phyloP scores from a whole-genome alignment of 2,329 filamentous ascomycete genomes.

The Raffaelea arxii region DNA sequence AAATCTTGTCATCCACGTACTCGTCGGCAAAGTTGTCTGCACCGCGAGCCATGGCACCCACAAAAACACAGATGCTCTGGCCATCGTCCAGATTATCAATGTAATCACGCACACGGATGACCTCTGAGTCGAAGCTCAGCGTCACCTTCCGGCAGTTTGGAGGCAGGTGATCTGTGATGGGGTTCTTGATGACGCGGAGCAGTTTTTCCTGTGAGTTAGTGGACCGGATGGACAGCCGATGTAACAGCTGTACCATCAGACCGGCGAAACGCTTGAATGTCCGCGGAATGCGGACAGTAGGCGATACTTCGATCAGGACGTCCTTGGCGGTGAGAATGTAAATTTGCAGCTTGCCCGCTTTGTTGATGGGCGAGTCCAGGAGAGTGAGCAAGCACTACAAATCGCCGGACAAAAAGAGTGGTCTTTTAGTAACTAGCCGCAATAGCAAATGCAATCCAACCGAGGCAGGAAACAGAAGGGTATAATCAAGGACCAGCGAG shows the following conservation, averaged over 20 bases:
- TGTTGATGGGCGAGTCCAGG: conserved; percentile 97
- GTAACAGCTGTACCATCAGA: conserved; percentile 95
- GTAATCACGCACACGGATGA: conserved; percentile 84
- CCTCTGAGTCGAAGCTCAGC: conserved; percentile 81
- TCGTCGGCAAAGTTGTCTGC: conserved; percentile 89
- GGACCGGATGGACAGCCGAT: conserved; percentile 90
- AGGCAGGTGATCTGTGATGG: conserved; percentile 91
- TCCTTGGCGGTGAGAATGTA: conserved; percentile 98
- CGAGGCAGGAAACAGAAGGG: not conserved
- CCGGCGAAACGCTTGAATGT: conserved; percentile 99
- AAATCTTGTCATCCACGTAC: conserved; percentile 93
- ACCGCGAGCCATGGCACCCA: conserved; percentile 97
- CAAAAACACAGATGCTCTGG: conserved; percentile 95
- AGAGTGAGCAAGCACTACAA: conserved; percentile 90
- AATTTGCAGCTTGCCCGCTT: conserved; percentile 93
- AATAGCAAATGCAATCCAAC: not conserved
- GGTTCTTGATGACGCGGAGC: conserved; percentile 94
- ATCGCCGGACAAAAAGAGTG: not conserved
- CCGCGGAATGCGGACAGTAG: conserved; percentile 92
- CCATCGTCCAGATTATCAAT: conserved; percentile 67
- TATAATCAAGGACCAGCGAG: conserved; percentile 14
- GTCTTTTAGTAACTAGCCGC: not conserved
- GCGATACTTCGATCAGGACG: conserved; percentile 93
- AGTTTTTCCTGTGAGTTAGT: conserved; percentile 97
- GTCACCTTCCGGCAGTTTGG: conserved; percentile 98